phyloP scores from a whole-genome alignment of 306 rosid species.

The Purshia tridentata region DNA sequence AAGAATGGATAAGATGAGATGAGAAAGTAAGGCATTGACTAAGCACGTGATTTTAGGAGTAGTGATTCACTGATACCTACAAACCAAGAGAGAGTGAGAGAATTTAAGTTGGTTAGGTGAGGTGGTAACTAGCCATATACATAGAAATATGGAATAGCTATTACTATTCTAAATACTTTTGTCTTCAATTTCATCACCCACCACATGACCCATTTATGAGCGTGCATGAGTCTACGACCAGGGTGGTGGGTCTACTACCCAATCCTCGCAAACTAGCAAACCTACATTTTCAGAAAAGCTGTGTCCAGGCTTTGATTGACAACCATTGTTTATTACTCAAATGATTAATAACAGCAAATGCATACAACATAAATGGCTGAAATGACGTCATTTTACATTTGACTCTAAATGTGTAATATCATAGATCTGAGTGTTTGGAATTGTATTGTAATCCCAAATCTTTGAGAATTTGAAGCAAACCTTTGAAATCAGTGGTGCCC shows the following conservation, averaged over 20 bases:
- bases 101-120: neutral
- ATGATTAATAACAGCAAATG: too few relatives aligned
- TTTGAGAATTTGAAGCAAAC: constrained; percentile 50
- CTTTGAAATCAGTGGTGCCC: constrained; percentile 64
- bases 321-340: too few relatives aligned
- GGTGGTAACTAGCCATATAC: neutral
- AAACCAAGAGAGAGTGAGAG: neutral
- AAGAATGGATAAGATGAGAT: neutral
- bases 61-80: too few relatives aligned
- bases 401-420: neutral
- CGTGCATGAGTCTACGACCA: too few relatives aligned
- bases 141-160: neutral
- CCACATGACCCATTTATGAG: constrained; percentile 13
- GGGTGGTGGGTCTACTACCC: too few relatives aligned
- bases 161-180: neutral
- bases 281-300: too few relatives aligned
- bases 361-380: too few relatives aligned
- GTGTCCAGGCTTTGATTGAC: too few relatives aligned
- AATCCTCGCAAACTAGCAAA: too few relatives aligned
- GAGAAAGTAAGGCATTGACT: neutral
- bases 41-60: neutral
- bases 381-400: too few relatives aligned
- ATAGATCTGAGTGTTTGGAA: constrained; percentile 38
- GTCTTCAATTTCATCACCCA: constrained; percentile 10
- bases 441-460: constrained; percentile 50